Evolutionary conservation across 2,329 filamentous ascomycete genomes (phyloP).

Genomic region (Ophiocordyceps camponoti-saundersi): DNA sequence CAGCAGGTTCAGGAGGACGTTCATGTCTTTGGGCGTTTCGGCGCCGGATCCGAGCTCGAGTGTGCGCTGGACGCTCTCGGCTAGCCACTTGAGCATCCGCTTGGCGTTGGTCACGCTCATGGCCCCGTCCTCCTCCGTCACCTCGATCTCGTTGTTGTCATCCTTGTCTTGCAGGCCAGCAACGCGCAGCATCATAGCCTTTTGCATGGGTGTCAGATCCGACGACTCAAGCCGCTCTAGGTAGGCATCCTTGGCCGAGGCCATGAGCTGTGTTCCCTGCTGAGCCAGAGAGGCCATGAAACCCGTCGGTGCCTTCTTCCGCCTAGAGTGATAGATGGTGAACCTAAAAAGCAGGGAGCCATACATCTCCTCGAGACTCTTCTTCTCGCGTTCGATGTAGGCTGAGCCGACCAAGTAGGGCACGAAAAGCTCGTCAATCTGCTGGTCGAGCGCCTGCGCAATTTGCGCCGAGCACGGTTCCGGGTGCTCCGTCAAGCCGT

Average conservation of each 20-base stretch:
- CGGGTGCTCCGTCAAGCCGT: constrained; percentile 88
- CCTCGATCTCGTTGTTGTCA: constrained; percentile 73
- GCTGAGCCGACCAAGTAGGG: constrained; percentile 52
- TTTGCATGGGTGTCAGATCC: constrained; percentile 75
- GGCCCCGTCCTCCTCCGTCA: constrained; percentile 75
- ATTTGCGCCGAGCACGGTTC: constrained; percentile 81
- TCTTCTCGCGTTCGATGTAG: constrained; percentile 53
- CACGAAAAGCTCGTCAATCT: constrained; percentile 62
- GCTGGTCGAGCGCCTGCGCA: constrained; percentile 55
- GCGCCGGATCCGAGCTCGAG: constrained; percentile 75
- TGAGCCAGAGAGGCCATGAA: constrained; percentile 89
- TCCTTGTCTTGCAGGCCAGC: constrained; percentile 66
- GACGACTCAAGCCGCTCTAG: constrained; percentile 77
- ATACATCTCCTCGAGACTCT: constrained; percentile 63
- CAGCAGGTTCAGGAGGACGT: constrained; percentile 65
- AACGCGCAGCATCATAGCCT: constrained; percentile 75
- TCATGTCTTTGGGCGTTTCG: constrained; percentile 90
- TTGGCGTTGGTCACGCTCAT: constrained; percentile 80
- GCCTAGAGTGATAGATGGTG: constrained; percentile 77
- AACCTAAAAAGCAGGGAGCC: constrained; percentile 92
- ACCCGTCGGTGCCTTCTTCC: constrained; percentile 76
- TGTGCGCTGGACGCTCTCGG: constrained; percentile 80
- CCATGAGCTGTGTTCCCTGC: constrained; percentile 73
- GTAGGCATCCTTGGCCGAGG: constrained; percentile 80
- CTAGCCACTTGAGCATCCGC: constrained; percentile 93